These are phyloP conservation scores for Schwanniomyces vanrijiae DNA, from an alignment of 805 yeast species.

Conservation along the genomic window DNA sequence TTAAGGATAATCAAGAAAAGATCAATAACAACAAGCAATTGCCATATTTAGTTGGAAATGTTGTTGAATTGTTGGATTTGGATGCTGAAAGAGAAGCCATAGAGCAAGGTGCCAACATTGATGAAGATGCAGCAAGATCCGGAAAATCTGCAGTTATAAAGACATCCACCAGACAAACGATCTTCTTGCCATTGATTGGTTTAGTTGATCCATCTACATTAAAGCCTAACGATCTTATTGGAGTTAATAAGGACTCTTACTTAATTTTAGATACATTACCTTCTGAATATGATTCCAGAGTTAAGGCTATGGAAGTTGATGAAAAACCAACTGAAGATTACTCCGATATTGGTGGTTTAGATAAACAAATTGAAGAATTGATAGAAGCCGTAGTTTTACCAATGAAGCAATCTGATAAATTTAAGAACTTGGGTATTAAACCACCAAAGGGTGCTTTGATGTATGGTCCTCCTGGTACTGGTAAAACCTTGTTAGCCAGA, in stretches of 20 bases:
- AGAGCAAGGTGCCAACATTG: slow-evolving; percentile 94
- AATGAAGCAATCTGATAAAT: slow-evolving; percentile 97
- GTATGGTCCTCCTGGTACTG: slow-evolving; percentile 53
- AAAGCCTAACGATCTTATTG: slow-evolving; percentile 96
- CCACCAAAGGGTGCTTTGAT: slow-evolving; percentile 49
- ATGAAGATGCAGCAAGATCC: slow-evolving; percentile 82
- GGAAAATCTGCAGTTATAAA: slow-evolving; percentile 98
- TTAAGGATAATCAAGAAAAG: slow-evolving; percentile 94
- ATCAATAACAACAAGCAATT: slow-evolving; percentile 92
- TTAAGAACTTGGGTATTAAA: slow-evolving; percentile 88
- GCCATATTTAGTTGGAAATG: slow-evolving; percentile 95
- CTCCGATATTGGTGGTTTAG: slow-evolving; percentile 96
- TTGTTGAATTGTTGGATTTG: slow-evolving; percentile 89
- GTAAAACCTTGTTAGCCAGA: slow-evolving; percentile 47
- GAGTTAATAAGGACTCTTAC: slow-evolving; percentile 96
- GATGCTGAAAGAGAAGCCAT: slow-evolving; percentile 78
- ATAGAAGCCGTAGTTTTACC: slow-evolving; percentile 98
- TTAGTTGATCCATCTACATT: slow-evolving; percentile 87
- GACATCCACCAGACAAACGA: slow-evolving; percentile 97
- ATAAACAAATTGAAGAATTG: slow-evolving; percentile 95
- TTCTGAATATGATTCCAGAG: slow-evolving; percentile 95
- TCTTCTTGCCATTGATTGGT: slow-evolving; percentile 93
- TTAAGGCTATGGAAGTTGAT: slow-evolving; percentile 99
- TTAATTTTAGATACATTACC: slow-evolving; percentile 92
- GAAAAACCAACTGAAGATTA: slow-evolving; percentile 98